Conservation (phyloP, 2,329 filamentous ascomycete species). For the Myriosclerotinia curreyana region DNA sequence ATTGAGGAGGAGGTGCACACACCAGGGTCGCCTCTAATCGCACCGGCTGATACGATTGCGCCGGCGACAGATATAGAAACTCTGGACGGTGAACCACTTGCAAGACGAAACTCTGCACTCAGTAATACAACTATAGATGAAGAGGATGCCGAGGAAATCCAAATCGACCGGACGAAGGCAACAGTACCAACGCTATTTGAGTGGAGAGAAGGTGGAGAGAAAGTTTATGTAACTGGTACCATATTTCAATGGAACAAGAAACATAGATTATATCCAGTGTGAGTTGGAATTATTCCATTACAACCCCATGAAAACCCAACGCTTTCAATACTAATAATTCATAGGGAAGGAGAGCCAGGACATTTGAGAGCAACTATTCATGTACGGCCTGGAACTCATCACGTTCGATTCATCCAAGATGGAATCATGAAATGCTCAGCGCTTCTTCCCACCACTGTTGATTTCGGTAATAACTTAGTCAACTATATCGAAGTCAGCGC, state of each 20-base stretch:
- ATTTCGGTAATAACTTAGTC: constrained; percentile 96
- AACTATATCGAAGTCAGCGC: constrained; percentile 95
- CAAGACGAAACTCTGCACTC: constrained; percentile 55
- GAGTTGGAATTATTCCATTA: constrained; percentile 39
- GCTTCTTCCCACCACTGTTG: constrained; percentile 87
- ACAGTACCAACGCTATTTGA: constrained; percentile 82
- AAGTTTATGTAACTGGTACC: constrained; percentile 94
- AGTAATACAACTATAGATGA: constrained; percentile 70
- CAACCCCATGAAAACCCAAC: neutral
- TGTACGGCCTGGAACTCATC: constrained; percentile 89
- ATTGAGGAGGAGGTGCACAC: constrained; percentile 90
- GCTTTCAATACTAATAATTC: constrained; percentile 20
- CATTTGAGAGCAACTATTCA: constrained; percentile 75
- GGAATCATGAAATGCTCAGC: constrained; percentile 88
- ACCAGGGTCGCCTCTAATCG: constrained; percentile 84
- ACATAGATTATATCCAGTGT: constrained; percentile 82
- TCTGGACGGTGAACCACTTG: constrained; percentile 48
- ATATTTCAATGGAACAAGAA: constrained; percentile 98
- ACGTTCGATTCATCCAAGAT: constrained; percentile 94
- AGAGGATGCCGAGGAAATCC: constrained; percentile 75
- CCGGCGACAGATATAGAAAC: constrained; percentile 41
- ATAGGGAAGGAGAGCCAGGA: constrained; percentile 49
- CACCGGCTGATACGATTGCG: constrained; percentile 58
- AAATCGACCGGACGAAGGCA: constrained; percentile 69
- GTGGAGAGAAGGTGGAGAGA: constrained; percentile 75